Percentiles rank a stretch among this genome's conserved stretches.
These are phyloP conservation scores for Penicillium oxalicum DNA, from an alignment of 2,329 filamentous ascomycete species.

Conservation along the genomic window DNA sequence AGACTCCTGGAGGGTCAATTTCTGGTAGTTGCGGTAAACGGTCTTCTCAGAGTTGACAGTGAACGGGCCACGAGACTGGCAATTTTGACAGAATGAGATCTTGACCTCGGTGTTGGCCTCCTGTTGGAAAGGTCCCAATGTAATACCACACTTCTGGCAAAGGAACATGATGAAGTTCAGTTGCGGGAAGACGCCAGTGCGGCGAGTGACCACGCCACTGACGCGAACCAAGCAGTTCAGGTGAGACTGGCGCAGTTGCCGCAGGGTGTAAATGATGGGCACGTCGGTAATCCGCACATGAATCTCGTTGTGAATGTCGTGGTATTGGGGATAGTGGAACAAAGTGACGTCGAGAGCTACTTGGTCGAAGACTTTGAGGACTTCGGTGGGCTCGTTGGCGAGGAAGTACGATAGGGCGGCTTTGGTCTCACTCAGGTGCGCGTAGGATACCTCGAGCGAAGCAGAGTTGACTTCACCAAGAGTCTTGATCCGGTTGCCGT, in stretches of 20 bases:
- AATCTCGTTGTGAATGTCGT: constrained; percentile 94
- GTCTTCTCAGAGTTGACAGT: constrained; percentile 96
- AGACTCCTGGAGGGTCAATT: constrained; percentile 92
- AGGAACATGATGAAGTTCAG: constrained; percentile 98
- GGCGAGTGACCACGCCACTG: constrained; percentile 87
- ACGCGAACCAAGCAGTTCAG: constrained; percentile 94
- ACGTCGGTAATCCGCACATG: constrained; percentile 95
- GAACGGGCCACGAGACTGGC: constrained; percentile 91
- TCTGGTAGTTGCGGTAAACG: constrained; percentile 97
- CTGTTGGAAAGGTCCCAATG: constrained; percentile 92
- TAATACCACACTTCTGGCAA: constrained; percentile 86
- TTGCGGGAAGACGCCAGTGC: constrained; percentile 94
- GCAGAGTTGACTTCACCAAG: constrained; percentile 97
- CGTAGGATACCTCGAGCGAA: constrained; percentile 91
- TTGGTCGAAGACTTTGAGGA: constrained; percentile 92
- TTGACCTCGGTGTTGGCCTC: constrained; percentile 96
- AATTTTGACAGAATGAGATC: constrained; percentile 92
- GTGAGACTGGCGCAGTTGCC: constrained; percentile 89
- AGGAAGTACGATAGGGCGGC: constrained; percentile 93
- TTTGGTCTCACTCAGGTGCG: constrained; percentile 83
- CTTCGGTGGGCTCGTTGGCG: constrained; percentile 90
- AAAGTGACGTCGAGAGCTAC: constrained; percentile 95
- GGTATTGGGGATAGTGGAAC: constrained; percentile 94
- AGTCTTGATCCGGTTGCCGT: constrained; percentile 86
- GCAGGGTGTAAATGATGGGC: constrained; percentile 88